phyloP scores from a whole-genome alignment of 805 yeast species.

The Novakomyces olei region DNA sequence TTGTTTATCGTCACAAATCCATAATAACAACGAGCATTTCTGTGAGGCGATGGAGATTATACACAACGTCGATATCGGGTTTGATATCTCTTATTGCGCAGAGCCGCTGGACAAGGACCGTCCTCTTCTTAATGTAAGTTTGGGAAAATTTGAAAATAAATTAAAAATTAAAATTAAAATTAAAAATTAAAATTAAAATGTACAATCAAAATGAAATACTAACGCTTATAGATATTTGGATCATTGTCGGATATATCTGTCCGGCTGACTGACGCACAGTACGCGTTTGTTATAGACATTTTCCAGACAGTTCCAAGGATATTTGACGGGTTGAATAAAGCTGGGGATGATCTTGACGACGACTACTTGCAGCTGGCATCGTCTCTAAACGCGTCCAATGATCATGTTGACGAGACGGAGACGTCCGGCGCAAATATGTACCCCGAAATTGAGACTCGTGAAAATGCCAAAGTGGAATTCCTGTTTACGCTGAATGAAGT shows the following conservation, averaged over 20 bases:
- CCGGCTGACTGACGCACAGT: constrained; percentile 11
- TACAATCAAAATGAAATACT: no score
- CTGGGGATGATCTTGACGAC: no score
- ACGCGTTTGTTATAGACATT: constrained; percentile 10
- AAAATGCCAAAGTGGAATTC: not conserved
- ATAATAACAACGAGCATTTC: constrained; percentile 22
- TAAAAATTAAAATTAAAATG: no score
- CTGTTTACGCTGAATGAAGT: not conserved
- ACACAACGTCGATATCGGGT: constrained; percentile 32
- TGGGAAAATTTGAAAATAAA: no score
- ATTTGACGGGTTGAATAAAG: constrained; percentile 8
- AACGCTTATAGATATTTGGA: no score
- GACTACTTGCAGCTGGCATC: constrained; percentile 1
- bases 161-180: no score
- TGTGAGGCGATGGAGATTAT: constrained; percentile 41
- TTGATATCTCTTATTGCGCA: constrained; percentile 19
- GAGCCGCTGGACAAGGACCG: no score
- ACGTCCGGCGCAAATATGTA: not conserved
- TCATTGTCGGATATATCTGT: constrained; percentile 12
- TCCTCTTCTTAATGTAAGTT: no score
- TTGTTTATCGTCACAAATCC: constrained; percentile 39
- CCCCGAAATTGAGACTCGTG: not conserved
- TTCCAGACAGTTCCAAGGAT: constrained; percentile 9
- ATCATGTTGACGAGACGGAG: not conserved
- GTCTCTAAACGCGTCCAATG: not conserved